Base-by-base conservation (phyloP, 192 early-diverging fungal species). In the Rhizophagus clarus region DNA sequence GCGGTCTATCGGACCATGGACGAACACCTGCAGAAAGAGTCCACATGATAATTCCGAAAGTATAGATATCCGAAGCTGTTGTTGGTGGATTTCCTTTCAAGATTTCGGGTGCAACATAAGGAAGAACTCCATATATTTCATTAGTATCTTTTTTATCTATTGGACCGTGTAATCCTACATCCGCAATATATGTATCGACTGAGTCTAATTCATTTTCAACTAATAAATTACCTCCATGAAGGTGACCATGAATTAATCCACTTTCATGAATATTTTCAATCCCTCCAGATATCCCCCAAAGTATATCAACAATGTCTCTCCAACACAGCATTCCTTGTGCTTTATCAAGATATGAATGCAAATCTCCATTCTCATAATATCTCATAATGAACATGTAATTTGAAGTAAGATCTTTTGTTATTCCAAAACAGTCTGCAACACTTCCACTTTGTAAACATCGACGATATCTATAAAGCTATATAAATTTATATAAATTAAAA, bases 11-110 rank as follows among this genome's bases (percentile, higher is more conserved):
- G n/a, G 15, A 72, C 63, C 82, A 83, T 1, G 86, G 86, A 32
- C 80, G 79, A 7, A 77, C 62, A 14, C 86, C 82, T 3, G 81
- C 76, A 4, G 84, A 80, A 11, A 85, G 79, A 34, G 80, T 79
- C 84, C 83, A 87, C 80, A 87, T 83, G 15, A 87, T 81, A 22
- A 87, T 80, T 2, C 86, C 84, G 0, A 87, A 78, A 83, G 79
- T 81, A 79, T 85, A 87, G 14, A 87, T 78, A 51, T 87, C 85
- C 22, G 61, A 40, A 22, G 61, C 75, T 11, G 37, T 56, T 14
- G 61, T 64, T 22, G 8, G 17, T 24, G 14, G 8, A 24, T 14
- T 6, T 34, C 77, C 80, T 61, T 73, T 42, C n/a, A 78, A 69
- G 3, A 81, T 64, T 61, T 85, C 84, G 20, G 84, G 84, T 2